phyloP scores from a whole-genome alignment of 805 yeast species.

The Kodamaea fukazawae region DNA sequence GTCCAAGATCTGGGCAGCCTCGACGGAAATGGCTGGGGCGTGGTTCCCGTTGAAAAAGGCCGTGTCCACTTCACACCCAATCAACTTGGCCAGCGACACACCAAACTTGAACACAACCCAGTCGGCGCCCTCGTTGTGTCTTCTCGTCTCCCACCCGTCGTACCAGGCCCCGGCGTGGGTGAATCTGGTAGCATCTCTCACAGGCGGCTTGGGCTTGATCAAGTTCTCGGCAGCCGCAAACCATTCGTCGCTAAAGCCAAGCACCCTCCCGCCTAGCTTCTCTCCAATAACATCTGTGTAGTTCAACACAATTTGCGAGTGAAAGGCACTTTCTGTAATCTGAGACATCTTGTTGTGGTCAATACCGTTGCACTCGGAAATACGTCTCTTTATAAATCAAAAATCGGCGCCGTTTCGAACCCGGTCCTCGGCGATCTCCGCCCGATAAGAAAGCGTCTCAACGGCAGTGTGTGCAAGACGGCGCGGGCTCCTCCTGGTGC shows the following conservation, averaged over 20 bases:
- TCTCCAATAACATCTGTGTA: slow-evolving; percentile 81
- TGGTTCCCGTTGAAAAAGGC: slow-evolving; percentile 94
- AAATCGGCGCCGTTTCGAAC: not conserved
- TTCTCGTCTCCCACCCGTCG: slow-evolving; percentile 98
- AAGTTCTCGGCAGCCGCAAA: slow-evolving; percentile 90
- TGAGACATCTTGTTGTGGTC: too few relatives aligned
- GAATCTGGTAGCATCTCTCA: slow-evolving; percentile 77
- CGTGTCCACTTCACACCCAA: slow-evolving; percentile 89
- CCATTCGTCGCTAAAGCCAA: slow-evolving; percentile 83
- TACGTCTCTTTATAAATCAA: not conserved
- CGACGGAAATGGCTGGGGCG: slow-evolving; percentile 87
- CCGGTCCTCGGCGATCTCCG: not conserved
- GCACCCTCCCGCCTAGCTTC: slow-evolving; percentile 74
- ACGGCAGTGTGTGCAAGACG: too few relatives aligned
- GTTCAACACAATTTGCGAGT: slow-evolving; percentile 45
- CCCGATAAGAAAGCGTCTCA: slow-evolving; percentile 1
- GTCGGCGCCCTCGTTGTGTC: slow-evolving; percentile 86
- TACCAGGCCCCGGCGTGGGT: slow-evolving; percentile 93
- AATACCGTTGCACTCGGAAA: too few relatives aligned
- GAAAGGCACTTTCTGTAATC: slow-evolving; percentile 36
- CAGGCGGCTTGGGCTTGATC: slow-evolving; percentile 76
- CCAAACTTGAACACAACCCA: slow-evolving; percentile 86
- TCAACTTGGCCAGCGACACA: slow-evolving; percentile 71
- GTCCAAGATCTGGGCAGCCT: slow-evolving; percentile 50
- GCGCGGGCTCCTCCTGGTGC: too few relatives aligned